These are phyloP conservation scores for Persicaria tinctoria DNA, from an alignment of 148 eudicot genomes.

Conservation along the genomic window DNA sequence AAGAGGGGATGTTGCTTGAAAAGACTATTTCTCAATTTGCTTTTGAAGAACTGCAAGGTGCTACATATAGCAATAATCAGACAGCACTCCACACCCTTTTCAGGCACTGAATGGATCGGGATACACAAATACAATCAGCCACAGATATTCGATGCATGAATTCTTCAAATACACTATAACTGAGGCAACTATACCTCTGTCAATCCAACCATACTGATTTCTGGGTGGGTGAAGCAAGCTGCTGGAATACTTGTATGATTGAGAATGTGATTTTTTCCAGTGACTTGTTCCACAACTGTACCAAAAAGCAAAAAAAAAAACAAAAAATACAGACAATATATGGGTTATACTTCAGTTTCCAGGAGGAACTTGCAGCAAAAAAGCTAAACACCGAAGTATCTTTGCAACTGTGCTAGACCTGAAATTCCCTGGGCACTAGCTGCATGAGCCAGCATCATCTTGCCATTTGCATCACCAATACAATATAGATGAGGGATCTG, in stretches of 20 bases:
- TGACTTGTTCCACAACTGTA: constrained; percentile 93
- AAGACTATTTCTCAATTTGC: not conserved
- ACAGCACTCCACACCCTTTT: not conserved
- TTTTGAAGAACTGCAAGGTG: too few relatives aligned
- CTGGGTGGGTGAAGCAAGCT: constrained; percentile 99
- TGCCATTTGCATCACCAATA: constrained; percentile 99
- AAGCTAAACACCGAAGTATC: not conserved
- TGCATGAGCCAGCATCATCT: constrained; percentile 99
- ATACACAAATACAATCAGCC: not conserved
- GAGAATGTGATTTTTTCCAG: constrained; percentile 84
- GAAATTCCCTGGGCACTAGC: constrained; percentile 99
- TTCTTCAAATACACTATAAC: not conserved
- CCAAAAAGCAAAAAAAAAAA: constrained; percentile 11
- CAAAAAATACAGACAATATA: not conserved
- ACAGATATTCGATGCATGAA: not conserved
- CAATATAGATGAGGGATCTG: constrained; percentile 95
- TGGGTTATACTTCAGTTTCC: not conserved
- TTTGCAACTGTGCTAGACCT: constrained; percentile 21
- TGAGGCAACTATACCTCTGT: constrained; percentile 67
- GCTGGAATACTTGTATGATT: constrained; percentile 94
- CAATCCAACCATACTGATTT: constrained; percentile 97
- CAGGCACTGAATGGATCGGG: not conserved
- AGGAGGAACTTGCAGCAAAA: not conserved
- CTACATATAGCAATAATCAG: too few relatives aligned
- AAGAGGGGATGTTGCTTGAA: not conserved